Percentiles rank a stretch among this genome's conserved stretches.
These are phyloP conservation scores for Phytophthora multivora DNA, from an alignment of 352 stramenopile species.

Conservation along the genomic window DNA sequence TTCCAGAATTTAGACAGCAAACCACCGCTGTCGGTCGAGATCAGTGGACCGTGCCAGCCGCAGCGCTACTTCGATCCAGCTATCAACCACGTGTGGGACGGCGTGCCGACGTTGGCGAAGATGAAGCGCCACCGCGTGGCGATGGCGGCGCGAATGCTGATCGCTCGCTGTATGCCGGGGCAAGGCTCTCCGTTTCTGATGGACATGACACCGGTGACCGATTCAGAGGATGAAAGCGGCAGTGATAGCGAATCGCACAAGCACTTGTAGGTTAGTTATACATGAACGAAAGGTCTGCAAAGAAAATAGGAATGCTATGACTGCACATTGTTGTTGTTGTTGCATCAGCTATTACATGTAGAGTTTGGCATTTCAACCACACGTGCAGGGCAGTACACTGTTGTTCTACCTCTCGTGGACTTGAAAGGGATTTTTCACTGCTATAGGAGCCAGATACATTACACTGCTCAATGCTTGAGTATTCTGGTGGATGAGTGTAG, in stretches of 20 bases:
- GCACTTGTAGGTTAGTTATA: conserved; percentile 3
- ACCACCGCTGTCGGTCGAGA: conserved; percentile 25
- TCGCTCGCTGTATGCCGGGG: conserved; percentile 18
- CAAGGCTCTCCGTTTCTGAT: conserved; percentile 17
- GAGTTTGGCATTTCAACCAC: too few species aligned
- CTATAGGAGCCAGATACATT: too few species aligned
- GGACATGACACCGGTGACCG: conserved; percentile 22
- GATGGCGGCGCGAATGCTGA: conserved; percentile 16
- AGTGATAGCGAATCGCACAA: conserved; percentile 18
- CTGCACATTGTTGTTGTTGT: too few species aligned
- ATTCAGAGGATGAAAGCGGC: conserved; percentile 21
- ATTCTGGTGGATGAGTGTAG: too few species aligned
- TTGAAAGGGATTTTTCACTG: too few species aligned
- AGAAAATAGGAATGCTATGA: too few species aligned
- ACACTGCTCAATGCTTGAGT: too few species aligned
- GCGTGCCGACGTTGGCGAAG: conserved; percentile 22
- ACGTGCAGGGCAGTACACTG: too few species aligned
- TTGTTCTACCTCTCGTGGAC: too few species aligned
- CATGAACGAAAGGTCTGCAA: not conserved
- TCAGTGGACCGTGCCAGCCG: conserved; percentile 36
- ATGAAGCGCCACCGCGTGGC: conserved; percentile 24
- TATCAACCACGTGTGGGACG: conserved; percentile 28
- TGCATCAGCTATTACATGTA: too few species aligned
- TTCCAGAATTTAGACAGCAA: conserved; percentile 19
- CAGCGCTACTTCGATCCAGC: conserved; percentile 32